These are phyloP conservation scores for Murraya paniculata DNA, from an alignment of 345 rosid species.

Conservation along the genomic window DNA sequence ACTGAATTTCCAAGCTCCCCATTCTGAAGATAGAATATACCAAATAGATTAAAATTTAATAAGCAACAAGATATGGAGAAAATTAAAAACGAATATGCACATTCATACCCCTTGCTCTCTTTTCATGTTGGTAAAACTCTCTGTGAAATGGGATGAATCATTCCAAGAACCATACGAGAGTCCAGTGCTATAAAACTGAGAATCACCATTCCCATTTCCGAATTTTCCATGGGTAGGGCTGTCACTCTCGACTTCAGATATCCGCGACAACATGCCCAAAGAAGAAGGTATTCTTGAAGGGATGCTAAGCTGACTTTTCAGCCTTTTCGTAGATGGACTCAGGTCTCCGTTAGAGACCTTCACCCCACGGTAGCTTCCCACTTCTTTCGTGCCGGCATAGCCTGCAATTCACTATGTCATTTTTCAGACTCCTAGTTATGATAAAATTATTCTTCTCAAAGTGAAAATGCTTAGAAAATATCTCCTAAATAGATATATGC, in stretches of 20 bases:
- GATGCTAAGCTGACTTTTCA: slow-evolving; percentile 58
- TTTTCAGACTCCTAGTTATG: slow-evolving; percentile 12
- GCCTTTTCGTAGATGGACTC: slow-evolving; percentile 45
- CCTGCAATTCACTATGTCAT: slow-evolving; percentile 46
- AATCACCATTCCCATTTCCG: slow-evolving; percentile 18
- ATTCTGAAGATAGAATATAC: slow-evolving; percentile 26
- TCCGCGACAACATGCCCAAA: slow-evolving; percentile 61
- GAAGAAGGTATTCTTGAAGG: slow-evolving; percentile 66
- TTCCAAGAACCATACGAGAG: slow-evolving; percentile 60
- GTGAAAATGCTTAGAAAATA: background rate
- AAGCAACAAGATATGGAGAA: background rate
- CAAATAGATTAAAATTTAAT: slow-evolving; percentile 12
- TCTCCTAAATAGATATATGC: background rate
- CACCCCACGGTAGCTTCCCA: slow-evolving; percentile 43
- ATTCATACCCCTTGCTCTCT: slow-evolving; percentile 51
- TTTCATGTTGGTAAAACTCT: slow-evolving; percentile 44
- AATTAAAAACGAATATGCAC: background rate
- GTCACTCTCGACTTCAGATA: slow-evolving; percentile 54
- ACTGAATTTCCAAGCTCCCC: slow-evolving; percentile 36
- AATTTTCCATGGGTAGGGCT: slow-evolving; percentile 34
- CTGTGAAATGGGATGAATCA: slow-evolving; percentile 45
- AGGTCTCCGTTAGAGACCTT: slow-evolving; percentile 45
- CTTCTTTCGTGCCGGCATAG: slow-evolving; percentile 43
- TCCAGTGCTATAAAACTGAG: slow-evolving; percentile 30
- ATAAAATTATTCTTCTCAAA: background rate